phyloP scores from a whole-genome alignment of 129 eudicot species.

The Logfia minima region DNA sequence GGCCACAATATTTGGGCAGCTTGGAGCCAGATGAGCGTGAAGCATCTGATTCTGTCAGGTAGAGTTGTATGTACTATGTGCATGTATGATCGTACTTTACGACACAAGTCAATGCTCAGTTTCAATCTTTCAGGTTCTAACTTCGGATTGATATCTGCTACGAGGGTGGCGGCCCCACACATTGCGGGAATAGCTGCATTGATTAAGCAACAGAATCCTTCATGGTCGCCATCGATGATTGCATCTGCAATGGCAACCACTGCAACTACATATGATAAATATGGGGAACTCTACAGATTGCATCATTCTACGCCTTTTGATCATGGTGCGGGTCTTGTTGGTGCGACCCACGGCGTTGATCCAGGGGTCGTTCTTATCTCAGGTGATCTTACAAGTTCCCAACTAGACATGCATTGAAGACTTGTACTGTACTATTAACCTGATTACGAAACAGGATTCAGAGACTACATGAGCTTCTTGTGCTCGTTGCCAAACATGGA shows the following conservation, averaged over 20 bases:
- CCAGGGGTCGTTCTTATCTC: constrained; percentile 80
- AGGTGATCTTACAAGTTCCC: constrained; percentile 33
- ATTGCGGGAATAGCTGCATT: constrained; percentile 90
- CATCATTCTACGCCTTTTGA: constrained; percentile 81
- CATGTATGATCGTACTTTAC: neutral
- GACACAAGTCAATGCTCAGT: neutral
- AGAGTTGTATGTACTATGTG: neutral
- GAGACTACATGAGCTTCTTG: constrained; percentile 83
- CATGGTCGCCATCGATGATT: constrained; percentile 92
- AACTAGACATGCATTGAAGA: neutral
- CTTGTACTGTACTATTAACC: constrained; percentile 7
- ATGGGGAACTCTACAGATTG: constrained; percentile 53
- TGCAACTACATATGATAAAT: constrained; percentile 59
- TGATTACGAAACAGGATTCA: constrained; percentile 45
- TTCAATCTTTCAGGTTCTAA: constrained; percentile 43
- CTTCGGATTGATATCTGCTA: constrained; percentile 81
- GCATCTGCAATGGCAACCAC: constrained; percentile 96
- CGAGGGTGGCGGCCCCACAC: constrained; percentile 98
- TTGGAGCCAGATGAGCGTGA: constrained; percentile 94
- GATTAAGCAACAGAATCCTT: constrained; percentile 68
- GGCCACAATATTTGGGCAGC: constrained; percentile 98
- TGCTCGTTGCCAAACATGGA: constrained; percentile 82
- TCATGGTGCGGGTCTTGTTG: constrained; percentile 83
- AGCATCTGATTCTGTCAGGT: constrained; percentile 62
- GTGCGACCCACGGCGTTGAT: constrained; percentile 57